A percentile compares a stretch with the other conserved stretches of the same genome.
These are phyloP conservation scores for Cucurbita maxima DNA, from an alignment of 306 rosid genomes.

Conservation along the genomic window DNA sequence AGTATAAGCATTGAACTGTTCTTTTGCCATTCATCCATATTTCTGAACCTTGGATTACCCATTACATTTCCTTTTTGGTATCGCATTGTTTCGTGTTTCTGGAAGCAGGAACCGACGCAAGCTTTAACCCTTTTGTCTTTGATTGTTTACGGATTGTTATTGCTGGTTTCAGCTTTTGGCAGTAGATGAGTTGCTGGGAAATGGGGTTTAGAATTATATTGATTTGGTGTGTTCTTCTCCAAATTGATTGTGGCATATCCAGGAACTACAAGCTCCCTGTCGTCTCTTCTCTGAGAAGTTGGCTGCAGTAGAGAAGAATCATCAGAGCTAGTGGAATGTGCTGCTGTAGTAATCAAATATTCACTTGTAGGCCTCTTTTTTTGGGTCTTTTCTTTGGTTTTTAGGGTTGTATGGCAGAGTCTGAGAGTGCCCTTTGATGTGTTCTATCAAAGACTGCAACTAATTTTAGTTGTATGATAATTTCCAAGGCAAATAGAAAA, in stretches of 20 bases:
- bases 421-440: conserved; percentile 28
- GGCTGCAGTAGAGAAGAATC: not conserved
- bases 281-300: not conserved
- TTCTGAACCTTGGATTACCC: not conserved
- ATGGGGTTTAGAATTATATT: conserved; percentile 27
- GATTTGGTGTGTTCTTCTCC: conserved; percentile 16
- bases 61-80: not conserved
- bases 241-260: conserved; percentile 3
- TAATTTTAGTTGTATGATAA: conserved; percentile 28
- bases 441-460: conserved; percentile 25
- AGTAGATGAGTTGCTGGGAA: conserved; percentile 48
- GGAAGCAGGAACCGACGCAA: not conserved
- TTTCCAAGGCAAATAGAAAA: not conserved
- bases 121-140: not conserved
- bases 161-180: conserved; percentile 57
- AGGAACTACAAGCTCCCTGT: not conserved
- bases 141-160: conserved; percentile 16
- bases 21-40: not conserved
- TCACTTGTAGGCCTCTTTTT: not conserved
- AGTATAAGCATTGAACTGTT: not conserved
- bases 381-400: not conserved
- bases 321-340: not conserved
- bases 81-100: not conserved
- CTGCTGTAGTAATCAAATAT: not conserved
- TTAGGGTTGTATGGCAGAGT: conserved; percentile 14